phyloP scores from a whole-genome alignment of 768 basidiomycete genomes.

The Auricularia auricula-judae region DNA sequence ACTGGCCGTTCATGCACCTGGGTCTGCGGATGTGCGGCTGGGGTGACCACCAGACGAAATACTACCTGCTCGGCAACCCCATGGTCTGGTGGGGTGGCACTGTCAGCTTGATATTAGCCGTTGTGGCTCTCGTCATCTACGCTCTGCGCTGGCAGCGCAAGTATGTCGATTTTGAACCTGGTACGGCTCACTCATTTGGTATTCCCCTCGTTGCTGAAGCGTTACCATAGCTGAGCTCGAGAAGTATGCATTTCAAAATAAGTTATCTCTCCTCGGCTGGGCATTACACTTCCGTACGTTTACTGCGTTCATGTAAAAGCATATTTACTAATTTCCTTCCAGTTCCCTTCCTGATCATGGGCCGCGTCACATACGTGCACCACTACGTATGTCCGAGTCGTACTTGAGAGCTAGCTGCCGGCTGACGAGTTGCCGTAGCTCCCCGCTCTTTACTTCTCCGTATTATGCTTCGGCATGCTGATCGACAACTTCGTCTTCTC shows the following conservation, averaged over 20 bases:
- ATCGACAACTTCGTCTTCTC: slow-evolving; percentile 91
- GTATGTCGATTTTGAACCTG: slow-evolving; percentile 82
- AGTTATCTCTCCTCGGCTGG: slow-evolving; percentile 90
- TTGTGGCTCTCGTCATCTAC: slow-evolving; percentile 52
- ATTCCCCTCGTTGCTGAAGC: not conserved
- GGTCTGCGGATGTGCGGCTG: slow-evolving; percentile 97
- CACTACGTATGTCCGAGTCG: slow-evolving; percentile 65
- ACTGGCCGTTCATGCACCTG: slow-evolving; percentile 87
- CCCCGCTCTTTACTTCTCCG: slow-evolving; percentile 93
- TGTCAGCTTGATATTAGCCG: slow-evolving; percentile 46
- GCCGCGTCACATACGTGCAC: slow-evolving; percentile 90
- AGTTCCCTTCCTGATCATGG: slow-evolving; percentile 99
- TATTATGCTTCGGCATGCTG: slow-evolving; percentile 82
- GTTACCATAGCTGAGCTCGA: slow-evolving; percentile 69
- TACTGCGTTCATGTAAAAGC: not conserved
- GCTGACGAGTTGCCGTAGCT: slow-evolving; percentile 35
- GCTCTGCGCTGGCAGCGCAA: slow-evolving; percentile 76
- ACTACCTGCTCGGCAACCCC: slow-evolving; percentile 89
- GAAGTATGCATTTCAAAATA: slow-evolving; percentile 85
- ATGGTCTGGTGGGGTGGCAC: slow-evolving; percentile 83
- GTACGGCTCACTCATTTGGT: slow-evolving; percentile 29
- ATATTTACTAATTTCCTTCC: slow-evolving; percentile 3
- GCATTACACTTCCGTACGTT: slow-evolving; percentile 73
- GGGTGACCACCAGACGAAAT: slow-evolving; percentile 80
- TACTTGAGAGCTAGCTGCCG: not conserved